phyloP scores from a whole-genome alignment of 371 early-diverging fungal genomes.

The Sporodiniella umbellata region DNA sequence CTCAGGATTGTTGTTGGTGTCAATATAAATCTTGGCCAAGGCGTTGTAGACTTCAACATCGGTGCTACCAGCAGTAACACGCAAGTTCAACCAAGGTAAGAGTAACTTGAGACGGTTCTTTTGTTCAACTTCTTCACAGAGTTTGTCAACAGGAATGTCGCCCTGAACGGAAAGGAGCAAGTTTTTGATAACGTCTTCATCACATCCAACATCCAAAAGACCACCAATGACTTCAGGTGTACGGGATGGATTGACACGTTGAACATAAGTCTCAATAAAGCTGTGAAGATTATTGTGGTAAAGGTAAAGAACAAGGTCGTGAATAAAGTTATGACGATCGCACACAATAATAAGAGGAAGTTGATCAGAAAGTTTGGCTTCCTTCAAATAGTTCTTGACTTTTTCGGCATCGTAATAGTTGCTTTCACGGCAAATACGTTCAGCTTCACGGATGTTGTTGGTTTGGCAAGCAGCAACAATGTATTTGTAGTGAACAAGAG shows the following conservation, averaged over 20 bases:
- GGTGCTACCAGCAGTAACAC: conserved; percentile 80
- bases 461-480: conserved; percentile 94
- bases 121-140: conserved; percentile 93
- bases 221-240: conserved; percentile 96
- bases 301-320: conserved; percentile 93
- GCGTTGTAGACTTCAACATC: conserved; percentile 94
- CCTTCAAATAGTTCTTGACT: conserved; percentile 98
- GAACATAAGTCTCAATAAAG: conserved; percentile 97
- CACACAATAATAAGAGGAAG: conserved; percentile 97
- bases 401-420: conserved; percentile 94
- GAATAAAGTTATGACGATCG: conserved; percentile 95
- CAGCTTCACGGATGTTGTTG: conserved; percentile 96
- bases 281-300: conserved; percentile 90
- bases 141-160: conserved; percentile 77
- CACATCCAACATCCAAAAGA: conserved; percentile 97
- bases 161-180: conserved; percentile 78
- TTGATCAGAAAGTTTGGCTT: conserved; percentile 92
- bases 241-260: conserved; percentile 93
- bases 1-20: conserved; percentile 97
- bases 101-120: conserved; percentile 95
- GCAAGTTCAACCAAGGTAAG: conserved; percentile 88
- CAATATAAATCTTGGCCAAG: conserved; percentile 97
- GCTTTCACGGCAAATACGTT: conserved; percentile 95
- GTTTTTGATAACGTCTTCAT: conserved; percentile 89
- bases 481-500: conserved; percentile 96